These are phyloP conservation scores for Podaxis sp. DNA, from an alignment of 768 basidiomycete species.

Conservation along the genomic window DNA sequence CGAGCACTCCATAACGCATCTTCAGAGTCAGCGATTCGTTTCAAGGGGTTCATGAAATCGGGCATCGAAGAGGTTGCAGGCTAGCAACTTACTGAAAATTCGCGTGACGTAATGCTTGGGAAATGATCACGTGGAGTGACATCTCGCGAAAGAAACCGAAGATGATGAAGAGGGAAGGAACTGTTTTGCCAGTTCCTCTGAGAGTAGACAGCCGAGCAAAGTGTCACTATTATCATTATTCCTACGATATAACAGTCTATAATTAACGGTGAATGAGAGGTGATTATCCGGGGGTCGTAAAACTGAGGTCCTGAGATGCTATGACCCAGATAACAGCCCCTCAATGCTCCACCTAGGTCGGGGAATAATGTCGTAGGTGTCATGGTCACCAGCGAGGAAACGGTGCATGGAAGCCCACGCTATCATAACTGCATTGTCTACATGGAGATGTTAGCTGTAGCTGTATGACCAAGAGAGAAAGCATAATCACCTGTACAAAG, in stretches of 20 bases:
- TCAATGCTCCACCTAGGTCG: constrained; percentile 80
- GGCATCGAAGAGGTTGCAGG: constrained; percentile 16
- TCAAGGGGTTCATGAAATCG: constrained; percentile 15
- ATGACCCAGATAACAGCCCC: constrained; percentile 25
- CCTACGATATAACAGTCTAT: not conserved
- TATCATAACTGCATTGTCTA: constrained; percentile 97
- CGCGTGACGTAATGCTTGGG: constrained; percentile 1
- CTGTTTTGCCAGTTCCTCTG: not conserved
- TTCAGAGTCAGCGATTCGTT: constrained; percentile 9
- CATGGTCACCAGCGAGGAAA: constrained; percentile 58
- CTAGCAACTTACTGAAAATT: not conserved
- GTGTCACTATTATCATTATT: not conserved
- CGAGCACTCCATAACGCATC: constrained; percentile 19
- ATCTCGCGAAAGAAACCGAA: not conserved
- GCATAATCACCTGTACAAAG: constrained; percentile 72
- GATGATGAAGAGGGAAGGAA: too few relatives aligned
- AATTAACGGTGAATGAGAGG: not conserved
- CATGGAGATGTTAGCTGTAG: not conserved
- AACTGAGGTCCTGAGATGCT: constrained; percentile 4
- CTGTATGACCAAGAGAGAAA: not conserved
- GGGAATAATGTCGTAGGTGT: constrained; percentile 57
- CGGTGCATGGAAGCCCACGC: constrained; percentile 88
- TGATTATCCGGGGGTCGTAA: not conserved
- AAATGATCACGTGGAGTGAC: constrained; percentile 1
- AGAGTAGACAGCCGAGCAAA: not conserved